A percentile compares a stretch with the other conserved stretches of the same genome.
phyloP scores from a whole-genome alignment of 2,329 filamentous ascomycete species.

The Trichoderma breve region DNA sequence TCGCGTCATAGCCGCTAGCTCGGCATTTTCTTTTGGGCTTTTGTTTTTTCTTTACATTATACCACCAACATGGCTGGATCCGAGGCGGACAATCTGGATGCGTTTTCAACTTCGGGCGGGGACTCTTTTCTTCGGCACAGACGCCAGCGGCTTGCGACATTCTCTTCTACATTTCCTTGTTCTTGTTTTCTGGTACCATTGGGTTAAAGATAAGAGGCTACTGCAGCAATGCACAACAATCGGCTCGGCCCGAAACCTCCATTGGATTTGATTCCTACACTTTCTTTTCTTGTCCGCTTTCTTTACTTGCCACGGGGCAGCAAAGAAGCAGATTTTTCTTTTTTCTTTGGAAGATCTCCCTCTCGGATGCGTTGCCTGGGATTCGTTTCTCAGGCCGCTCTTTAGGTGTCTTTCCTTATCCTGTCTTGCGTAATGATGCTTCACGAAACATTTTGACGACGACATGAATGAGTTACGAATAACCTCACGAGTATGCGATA shows the following conservation, averaged over 20 bases:
- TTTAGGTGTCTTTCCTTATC: slow-evolving; percentile 40
- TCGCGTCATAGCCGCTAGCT: slow-evolving; percentile 47
- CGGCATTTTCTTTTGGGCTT: slow-evolving; percentile 41
- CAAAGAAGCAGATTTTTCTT: slow-evolving; percentile 32
- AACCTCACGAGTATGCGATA: slow-evolving; percentile 27
- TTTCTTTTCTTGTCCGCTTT: slow-evolving; percentile 31
- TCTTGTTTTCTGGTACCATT: slow-evolving; percentile 28
- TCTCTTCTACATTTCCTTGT: slow-evolving; percentile 30
- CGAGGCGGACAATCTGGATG: slow-evolving; percentile 50
- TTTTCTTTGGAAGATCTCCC: slow-evolving; percentile 26
- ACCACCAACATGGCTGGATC: slow-evolving; percentile 55
- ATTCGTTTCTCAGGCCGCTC: slow-evolving; percentile 29
- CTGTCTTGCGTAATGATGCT: slow-evolving; percentile 47
- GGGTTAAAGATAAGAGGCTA: slow-evolving; percentile 54
- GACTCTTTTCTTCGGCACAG: slow-evolving; percentile 31
- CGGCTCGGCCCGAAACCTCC: slow-evolving; percentile 47
- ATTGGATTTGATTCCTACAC: slow-evolving; percentile 41
- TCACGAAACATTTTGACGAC: slow-evolving; percentile 43
- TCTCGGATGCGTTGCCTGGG: slow-evolving; percentile 19
- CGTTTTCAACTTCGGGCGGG: slow-evolving; percentile 52
- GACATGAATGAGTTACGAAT: slow-evolving; percentile 36
- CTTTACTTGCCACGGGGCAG: slow-evolving; percentile 30
- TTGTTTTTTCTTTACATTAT: slow-evolving; percentile 38
- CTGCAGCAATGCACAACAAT: slow-evolving; percentile 63
- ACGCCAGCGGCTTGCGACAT: slow-evolving; percentile 47